A percentile compares a stretch with the other conserved stretches of the same genome.
phyloP scores from a whole-genome alignment of 352 stramenopile genomes.

The Elongisporangium undulatum region DNA sequence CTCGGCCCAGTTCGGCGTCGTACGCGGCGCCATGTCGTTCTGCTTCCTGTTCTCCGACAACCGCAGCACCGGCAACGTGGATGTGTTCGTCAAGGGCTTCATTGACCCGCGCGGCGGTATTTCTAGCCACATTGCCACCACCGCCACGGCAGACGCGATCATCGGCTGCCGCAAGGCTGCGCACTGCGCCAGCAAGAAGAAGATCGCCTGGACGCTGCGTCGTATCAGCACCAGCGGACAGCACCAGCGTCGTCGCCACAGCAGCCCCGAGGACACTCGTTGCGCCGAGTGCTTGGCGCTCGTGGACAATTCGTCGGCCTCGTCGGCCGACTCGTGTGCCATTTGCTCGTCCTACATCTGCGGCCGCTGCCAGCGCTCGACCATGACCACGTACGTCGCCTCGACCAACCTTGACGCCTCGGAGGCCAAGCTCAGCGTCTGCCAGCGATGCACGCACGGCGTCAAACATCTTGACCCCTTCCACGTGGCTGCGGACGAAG shows the following conservation, averaged over 20 bases:
- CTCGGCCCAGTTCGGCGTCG: conserved; percentile 12
- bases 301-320: conserved; percentile 6
- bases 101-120: conserved; percentile 23
- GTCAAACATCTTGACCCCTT: conserved; percentile 8
- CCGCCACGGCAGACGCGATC: conserved; percentile 14
- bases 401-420: background rate
- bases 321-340: conserved; percentile 1
- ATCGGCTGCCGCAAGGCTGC: conserved; percentile 14
- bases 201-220: conserved; percentile 21
- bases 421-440: conserved; percentile 4
- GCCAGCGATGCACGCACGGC: conserved; percentile 8
- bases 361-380: conserved; percentile 5
- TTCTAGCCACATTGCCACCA: conserved; percentile 13
- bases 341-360: conserved; percentile 7
- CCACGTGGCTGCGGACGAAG: conserved; percentile 10
- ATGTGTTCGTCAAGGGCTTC: conserved; percentile 35
- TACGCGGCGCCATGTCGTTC: conserved; percentile 28
- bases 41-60: conserved; percentile 26
- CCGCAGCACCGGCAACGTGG: conserved; percentile 4
- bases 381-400: conserved; percentile 1
- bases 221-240: conserved; percentile 9
- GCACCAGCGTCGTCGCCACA: background rate
- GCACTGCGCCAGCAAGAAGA: conserved; percentile 22
- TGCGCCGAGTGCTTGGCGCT: conserved; percentile 1
- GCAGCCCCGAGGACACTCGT: background rate